A percentile compares a stretch with the other conserved stretches of the same genome.
These are phyloP conservation scores for Dothideomycetidae sp. DNA, from an alignment of 2,329 filamentous ascomycete genomes.

Conservation along the genomic window DNA sequence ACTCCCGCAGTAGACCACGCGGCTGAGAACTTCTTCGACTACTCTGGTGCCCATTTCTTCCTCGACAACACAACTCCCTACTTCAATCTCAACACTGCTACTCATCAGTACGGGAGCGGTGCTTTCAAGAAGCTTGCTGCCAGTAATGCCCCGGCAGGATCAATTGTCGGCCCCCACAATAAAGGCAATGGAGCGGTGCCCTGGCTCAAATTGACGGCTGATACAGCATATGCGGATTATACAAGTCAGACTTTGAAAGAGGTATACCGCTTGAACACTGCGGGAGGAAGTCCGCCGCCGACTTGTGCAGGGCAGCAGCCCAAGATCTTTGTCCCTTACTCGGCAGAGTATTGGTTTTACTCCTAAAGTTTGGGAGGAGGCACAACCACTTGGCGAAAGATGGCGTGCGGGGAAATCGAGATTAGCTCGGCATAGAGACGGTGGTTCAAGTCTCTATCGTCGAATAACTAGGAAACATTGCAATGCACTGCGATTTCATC, in stretches of 20 bases:
- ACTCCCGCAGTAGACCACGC: conserved; percentile 17
- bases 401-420: no score
- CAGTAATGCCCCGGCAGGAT: conserved; percentile 47
- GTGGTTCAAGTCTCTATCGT: no score
- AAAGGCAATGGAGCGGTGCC: conserved; percentile 54
- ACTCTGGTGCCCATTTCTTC: conserved; percentile 77
- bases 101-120: conserved; percentile 41
- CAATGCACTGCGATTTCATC: no score
- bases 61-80: conserved; percentile 52
- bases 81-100: conserved; percentile 58
- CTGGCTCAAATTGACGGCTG: conserved; percentile 58
- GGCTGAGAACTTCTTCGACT: conserved; percentile 39
- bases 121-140: conserved; percentile 49
- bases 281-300: conserved; percentile 60
- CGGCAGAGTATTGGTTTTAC: conserved; percentile 62
- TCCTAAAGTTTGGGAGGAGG: no score
- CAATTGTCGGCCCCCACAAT: conserved; percentile 42
- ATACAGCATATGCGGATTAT: conserved; percentile 34
- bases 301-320: conserved; percentile 53
- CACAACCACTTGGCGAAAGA: no score
- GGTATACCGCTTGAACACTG: conserved; percentile 74
- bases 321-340: conserved; percentile 62
- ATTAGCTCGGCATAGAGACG: no score
- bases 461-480: no score
- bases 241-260: conserved; percentile 56